Evolutionary conservation across 371 early-diverging fungal genomes (phyloP).

Genomic region (Rhizopus sp.): DNA sequence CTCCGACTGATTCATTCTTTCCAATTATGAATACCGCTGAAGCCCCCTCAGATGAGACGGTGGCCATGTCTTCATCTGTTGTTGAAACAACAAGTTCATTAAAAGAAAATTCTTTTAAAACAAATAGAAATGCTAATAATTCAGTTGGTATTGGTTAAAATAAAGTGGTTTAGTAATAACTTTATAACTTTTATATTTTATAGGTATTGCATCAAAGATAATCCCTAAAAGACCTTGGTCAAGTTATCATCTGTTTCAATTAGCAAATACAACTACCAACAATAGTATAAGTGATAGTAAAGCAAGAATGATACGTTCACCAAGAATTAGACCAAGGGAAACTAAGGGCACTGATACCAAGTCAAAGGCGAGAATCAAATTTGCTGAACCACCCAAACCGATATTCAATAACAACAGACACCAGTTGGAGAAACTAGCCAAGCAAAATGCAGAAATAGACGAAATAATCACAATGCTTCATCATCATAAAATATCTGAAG

Average conservation of each 20-base stretch:
- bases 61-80: slow-evolving; percentile 28
- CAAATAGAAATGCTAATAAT: slow-evolving; percentile 8
- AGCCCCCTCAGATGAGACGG: slow-evolving; percentile 17
- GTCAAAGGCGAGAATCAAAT: not conserved
- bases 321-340: slow-evolving; percentile 12
- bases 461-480: slow-evolving; percentile 30
- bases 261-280: slow-evolving; percentile 2
- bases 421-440: not conserved
- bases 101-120: slow-evolving; percentile 3
- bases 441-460: slow-evolving; percentile 18
- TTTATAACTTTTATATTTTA: not conserved
- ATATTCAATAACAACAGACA: not conserved
- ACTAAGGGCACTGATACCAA: not conserved
- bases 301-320: slow-evolving; percentile 13
- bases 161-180: not conserved
- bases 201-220: slow-evolving; percentile 14
- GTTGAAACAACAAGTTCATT: slow-evolving; percentile 13
- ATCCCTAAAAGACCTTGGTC: slow-evolving; percentile 25
- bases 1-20: slow-evolving; percentile 9
- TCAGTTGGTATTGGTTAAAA: slow-evolving; percentile 8
- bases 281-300: not conserved
- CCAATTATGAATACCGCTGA: slow-evolving; percentile 13
- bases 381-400: slow-evolving; percentile 1
- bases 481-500: slow-evolving; percentile 30
- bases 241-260: slow-evolving; percentile 17